Evolutionary conservation across 116 monocot genomes (phyloP).

Genomic region (Cymodocea nodosa): DNA sequence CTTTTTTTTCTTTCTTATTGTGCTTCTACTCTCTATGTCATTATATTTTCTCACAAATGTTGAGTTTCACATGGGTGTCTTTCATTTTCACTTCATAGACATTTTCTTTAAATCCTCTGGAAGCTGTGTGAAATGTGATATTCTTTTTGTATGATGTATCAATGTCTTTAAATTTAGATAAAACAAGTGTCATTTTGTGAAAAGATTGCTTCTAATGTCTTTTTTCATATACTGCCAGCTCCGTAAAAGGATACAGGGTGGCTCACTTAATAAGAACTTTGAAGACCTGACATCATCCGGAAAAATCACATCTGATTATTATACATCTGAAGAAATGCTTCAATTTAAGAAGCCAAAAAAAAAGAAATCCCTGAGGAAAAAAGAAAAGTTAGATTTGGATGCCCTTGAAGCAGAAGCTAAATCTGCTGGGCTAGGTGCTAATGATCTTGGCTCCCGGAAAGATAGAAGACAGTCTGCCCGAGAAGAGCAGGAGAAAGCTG

Average conservation of each 20-base stretch:
- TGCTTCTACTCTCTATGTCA: too few relatives aligned
- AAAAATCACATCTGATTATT: conserved; percentile 74
- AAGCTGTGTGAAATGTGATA: too few relatives aligned
- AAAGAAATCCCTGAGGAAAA: conserved; percentile 91
- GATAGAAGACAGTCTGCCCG: conserved; percentile 41
- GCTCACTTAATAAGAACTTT: conserved; percentile 27
- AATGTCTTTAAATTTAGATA: too few relatives aligned
- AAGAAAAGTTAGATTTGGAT: conserved; percentile 79
- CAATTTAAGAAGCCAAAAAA: conserved; percentile 95
- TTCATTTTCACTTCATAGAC: too few relatives aligned
- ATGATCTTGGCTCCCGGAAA: conserved; percentile 79
- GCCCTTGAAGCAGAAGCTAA: conserved; percentile 82
- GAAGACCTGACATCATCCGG: conserved; percentile 54
- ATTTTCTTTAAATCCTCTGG: too few relatives aligned
- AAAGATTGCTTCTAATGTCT: conserved; percentile 1
- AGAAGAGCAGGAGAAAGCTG: conserved; percentile 46
- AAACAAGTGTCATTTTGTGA: not conserved
- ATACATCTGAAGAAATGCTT: conserved; percentile 85
- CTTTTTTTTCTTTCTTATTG: not conserved
- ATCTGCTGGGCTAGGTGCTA: conserved; percentile 55
- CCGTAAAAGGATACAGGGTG: conserved; percentile 64
- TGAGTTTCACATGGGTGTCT: too few relatives aligned
- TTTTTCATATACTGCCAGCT: conserved; percentile 33
- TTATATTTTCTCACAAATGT: too few relatives aligned
- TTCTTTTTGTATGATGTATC: too few relatives aligned